Evolutionary conservation across 345 rosid species (phyloP).

Genomic region (Erysimum cheiranthoides): DNA sequence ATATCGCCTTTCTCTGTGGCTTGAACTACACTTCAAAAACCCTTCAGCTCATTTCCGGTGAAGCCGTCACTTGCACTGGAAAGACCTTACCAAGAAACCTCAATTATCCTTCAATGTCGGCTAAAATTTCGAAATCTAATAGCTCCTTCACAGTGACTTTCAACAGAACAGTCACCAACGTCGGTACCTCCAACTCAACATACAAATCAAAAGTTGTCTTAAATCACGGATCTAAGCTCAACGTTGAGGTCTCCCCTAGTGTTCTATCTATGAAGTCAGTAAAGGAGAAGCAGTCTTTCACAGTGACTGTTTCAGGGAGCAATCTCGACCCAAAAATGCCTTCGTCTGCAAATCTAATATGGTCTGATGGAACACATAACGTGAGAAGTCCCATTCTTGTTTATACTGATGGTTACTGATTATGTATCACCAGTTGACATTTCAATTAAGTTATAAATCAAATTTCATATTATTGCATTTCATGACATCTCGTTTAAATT

Average conservation of each 20-base stretch:
- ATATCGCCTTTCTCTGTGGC: constrained; percentile 54
- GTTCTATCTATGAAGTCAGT: constrained; percentile 42
- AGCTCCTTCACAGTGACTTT: constrained; percentile 39
- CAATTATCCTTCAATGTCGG: constrained; percentile 61
- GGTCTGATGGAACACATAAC: constrained; percentile 45
- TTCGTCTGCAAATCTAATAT: constrained; percentile 40
- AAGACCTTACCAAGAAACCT: constrained; percentile 45
- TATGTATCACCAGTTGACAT: too few species aligned
- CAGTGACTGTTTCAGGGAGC: constrained; percentile 33
- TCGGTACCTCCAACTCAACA: constrained; percentile 50
- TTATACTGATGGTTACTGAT: not conserved
- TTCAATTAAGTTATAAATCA: too few species aligned
- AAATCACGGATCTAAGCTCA: constrained; percentile 29
- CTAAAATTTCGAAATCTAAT: not conserved
- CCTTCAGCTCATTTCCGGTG: constrained; percentile 44
- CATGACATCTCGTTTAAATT: too few species aligned
- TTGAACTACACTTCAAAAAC: constrained; percentile 31
- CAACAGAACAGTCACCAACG: constrained; percentile 63
- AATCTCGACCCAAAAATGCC: not conserved
- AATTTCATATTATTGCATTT: too few species aligned
- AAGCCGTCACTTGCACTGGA: constrained; percentile 44
- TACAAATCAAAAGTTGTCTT: constrained; percentile 45
- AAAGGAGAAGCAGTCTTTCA: constrained; percentile 51
- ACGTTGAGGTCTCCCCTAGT: constrained; percentile 42
- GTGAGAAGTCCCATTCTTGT: constrained; percentile 48